Conservation (phyloP, 1,284 basidiomycete genomes). For the Pseudozyma tsukubaensis region DNA sequence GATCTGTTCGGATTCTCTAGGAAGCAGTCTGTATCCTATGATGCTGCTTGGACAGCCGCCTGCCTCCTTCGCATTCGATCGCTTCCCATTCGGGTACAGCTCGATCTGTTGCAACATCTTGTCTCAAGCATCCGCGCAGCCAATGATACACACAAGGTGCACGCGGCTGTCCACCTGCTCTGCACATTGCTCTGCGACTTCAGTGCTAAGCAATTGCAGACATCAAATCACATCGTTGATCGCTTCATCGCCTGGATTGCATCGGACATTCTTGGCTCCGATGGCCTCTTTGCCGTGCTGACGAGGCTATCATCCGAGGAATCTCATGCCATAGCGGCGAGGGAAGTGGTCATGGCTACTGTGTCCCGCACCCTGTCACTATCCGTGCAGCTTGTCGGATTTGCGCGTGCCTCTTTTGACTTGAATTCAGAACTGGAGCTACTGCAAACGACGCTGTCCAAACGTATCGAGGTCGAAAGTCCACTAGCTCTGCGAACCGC, state of each 20-base stretch:
- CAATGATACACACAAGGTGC: not conserved
- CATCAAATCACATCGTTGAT: not conserved
- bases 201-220: not conserved
- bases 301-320: not conserved
- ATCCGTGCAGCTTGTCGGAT: not conserved
- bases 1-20: no score
- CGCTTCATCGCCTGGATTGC: constrained; percentile 1
- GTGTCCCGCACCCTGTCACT: constrained; percentile 19
- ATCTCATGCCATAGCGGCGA: not conserved
- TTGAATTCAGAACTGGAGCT: not conserved
- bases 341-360: constrained; percentile 13
- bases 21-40: no score
- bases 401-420: not conserved
- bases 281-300: constrained; percentile 6
- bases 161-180: constrained; percentile 3
- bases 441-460: constrained; percentile 10
- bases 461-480: constrained; percentile 18
- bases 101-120: constrained; percentile 11
- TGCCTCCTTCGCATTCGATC: constrained; percentile 3
- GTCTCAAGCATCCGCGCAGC: not conserved
- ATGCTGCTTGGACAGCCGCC: not conserved
- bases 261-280: not conserved
- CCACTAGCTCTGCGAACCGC: constrained; percentile 20
- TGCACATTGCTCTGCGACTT: constrained; percentile 17
- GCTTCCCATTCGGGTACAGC: not conserved